These are phyloP conservation scores for Inonotus obliquus DNA, from an alignment of 1,284 basidiomycete genomes.

Conservation along the genomic window DNA sequence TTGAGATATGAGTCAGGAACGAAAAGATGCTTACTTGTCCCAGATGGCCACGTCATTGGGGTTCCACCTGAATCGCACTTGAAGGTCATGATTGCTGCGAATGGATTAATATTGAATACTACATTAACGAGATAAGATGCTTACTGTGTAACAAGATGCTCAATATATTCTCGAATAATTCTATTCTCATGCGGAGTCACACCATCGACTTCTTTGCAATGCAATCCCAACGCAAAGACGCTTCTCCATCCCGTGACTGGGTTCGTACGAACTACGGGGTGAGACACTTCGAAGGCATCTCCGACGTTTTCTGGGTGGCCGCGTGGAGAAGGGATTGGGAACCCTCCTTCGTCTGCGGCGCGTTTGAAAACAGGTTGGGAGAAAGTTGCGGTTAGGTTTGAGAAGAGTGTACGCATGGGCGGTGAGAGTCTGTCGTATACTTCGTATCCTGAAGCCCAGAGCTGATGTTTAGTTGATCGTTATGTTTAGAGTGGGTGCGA, in stretches of 20 bases:
- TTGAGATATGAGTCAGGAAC: not conserved
- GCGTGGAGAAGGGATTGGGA: constrained; percentile 22
- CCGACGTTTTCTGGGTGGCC: constrained; percentile 42
- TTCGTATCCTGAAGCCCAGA: constrained; percentile 30
- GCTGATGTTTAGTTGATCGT: not conserved
- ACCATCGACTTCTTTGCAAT: constrained; percentile 17
- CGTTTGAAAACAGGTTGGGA: constrained; percentile 32
- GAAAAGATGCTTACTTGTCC: constrained; percentile 30
- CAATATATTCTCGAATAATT: constrained; percentile 25
- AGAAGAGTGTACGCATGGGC: constrained; percentile 33
- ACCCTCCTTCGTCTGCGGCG: constrained; percentile 15
- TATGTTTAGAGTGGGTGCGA: not conserved
- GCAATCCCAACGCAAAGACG: constrained; percentile 36
- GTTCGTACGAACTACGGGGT: constrained; percentile 25
- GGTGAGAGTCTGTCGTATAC: constrained; percentile 38
- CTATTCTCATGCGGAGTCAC: constrained; percentile 14
- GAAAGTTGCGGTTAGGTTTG: constrained; percentile 36
- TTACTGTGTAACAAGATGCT: constrained; percentile 22
- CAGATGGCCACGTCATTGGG: constrained; percentile 36
- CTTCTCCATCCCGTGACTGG: constrained; percentile 35
- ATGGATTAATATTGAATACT: not conserved
- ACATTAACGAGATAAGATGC: not conserved
- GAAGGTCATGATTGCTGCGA: constrained; percentile 36
- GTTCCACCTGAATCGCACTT: constrained; percentile 43
- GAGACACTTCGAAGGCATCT: constrained; percentile 33